Percentiles rank a stretch among this genome's conserved stretches.
Evolutionary conservation across 2,329 filamentous ascomycete genomes (phyloP).

Genomic region (Paraphoma chrysanthemicola): DNA sequence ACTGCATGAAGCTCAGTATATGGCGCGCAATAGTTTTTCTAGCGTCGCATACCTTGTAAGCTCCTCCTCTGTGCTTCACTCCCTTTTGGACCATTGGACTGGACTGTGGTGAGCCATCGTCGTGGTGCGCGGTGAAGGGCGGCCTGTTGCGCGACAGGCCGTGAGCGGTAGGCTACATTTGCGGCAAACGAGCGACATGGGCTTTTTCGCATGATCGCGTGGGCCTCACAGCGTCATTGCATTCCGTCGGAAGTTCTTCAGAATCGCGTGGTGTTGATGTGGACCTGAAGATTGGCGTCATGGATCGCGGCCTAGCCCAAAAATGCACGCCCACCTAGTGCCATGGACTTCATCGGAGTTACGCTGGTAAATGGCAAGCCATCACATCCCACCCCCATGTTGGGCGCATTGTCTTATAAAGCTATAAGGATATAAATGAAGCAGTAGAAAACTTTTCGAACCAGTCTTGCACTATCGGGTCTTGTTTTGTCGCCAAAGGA

Average conservation of each 20-base stretch:
- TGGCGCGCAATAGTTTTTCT: too few relatives aligned
- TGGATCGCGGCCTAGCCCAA: conserved; percentile 1
- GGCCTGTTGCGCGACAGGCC: conserved; percentile 12
- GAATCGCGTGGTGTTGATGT: not conserved
- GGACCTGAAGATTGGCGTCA: conserved; percentile 1
- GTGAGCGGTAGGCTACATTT: conserved; percentile 26
- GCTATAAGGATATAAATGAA: too few relatives aligned
- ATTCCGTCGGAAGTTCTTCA: conserved; percentile 21
- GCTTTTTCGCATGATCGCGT: conserved; percentile 41
- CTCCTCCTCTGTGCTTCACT: conserved; percentile 11
- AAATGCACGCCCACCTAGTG: conserved; percentile 3
- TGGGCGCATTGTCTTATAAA: too few relatives aligned
- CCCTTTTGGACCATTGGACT: conserved; percentile 6
- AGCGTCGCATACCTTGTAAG: conserved; percentile 34
- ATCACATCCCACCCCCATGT: too few relatives aligned
- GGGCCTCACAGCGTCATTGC: conserved; percentile 26
- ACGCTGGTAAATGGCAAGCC: too few relatives aligned
- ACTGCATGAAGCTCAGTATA: conserved; percentile 30
- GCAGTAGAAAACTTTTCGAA: too few relatives aligned
- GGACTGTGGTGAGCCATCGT: conserved; percentile 37
- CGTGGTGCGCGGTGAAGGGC: conserved; percentile 22
- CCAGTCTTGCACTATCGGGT: too few relatives aligned
- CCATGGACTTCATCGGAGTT: not conserved
- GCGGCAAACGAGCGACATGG: conserved; percentile 27
- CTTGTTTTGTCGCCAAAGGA: too few relatives aligned